Conservation (phyloP, 208 protist genomes). For the Balamuthia mandrillaris region DNA sequence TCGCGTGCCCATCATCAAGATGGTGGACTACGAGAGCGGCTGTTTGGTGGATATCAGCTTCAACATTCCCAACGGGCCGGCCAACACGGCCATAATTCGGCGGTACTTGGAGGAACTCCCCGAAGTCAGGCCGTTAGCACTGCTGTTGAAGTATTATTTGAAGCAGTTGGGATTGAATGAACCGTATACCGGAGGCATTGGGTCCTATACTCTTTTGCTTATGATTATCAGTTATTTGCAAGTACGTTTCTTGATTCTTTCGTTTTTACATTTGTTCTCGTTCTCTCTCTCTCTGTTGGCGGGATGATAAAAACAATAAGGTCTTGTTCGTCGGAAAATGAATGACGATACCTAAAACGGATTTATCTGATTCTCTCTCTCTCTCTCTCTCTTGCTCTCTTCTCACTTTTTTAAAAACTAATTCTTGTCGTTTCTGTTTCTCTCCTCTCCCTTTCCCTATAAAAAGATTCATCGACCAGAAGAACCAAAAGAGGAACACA, state of each 20-base stretch:
- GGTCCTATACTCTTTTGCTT: slow-evolving; percentile 22
- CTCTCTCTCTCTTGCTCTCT: too few species aligned
- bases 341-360: too few species aligned
- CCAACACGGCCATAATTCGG: not conserved
- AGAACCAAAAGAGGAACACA: not conserved
- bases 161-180: slow-evolving; percentile 29
- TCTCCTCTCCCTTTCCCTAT: not conserved
- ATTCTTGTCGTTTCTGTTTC: too few species aligned
- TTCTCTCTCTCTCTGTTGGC: too few species aligned
- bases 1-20: slow-evolving; percentile 33
- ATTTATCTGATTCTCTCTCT: too few species aligned
- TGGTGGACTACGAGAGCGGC: not conserved
- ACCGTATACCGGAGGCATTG: slow-evolving; percentile 37
- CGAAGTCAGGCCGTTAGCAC: not conserved
- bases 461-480: not conserved
- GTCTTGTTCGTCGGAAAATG: too few species aligned
- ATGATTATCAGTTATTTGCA: slow-evolving; percentile 45
- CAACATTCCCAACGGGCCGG: not conserved
- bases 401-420: too few species aligned
- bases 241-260: too few species aligned
- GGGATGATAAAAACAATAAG: too few species aligned
- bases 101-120: not conserved
- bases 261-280: too few species aligned
- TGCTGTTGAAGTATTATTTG: slow-evolving; percentile 40
- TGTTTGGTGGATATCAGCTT: slow-evolving; percentile 24